Percentiles rank a stretch among this genome's conserved stretches.
These are phyloP conservation scores for Termitomyces sp. DNA, from an alignment of 1,284 basidiomycete species.

Conservation along the genomic window DNA sequence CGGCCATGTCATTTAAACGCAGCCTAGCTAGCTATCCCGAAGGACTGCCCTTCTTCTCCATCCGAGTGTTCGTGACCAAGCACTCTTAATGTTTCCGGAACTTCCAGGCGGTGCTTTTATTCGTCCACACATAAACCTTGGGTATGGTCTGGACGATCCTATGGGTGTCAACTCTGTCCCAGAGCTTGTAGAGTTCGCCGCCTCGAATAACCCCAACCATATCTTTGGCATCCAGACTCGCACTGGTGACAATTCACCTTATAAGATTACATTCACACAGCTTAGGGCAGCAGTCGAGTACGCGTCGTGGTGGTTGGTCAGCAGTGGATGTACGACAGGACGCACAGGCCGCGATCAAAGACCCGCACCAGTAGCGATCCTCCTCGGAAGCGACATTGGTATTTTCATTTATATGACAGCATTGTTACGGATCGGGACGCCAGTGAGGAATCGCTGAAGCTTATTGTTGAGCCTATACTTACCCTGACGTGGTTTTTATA, in stretches of 20 bases:
- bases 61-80: neutral
- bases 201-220: slow-evolving; percentile 28
- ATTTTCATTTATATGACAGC: slow-evolving; percentile 34
- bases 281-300: slow-evolving; percentile 28
- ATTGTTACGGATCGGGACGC: slow-evolving; percentile 29
- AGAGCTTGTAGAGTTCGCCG: slow-evolving; percentile 31
- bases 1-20: slow-evolving; percentile 10
- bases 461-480: neutral
- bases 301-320: slow-evolving; percentile 29
- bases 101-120: slow-evolving; percentile 24
- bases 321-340: slow-evolving; percentile 22
- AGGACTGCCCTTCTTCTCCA: neutral
- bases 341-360: slow-evolving; percentile 19
- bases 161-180: slow-evolving; percentile 28
- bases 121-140: slow-evolving; percentile 30
- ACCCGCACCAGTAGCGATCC: slow-evolving; percentile 30
- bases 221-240: slow-evolving; percentile 30
- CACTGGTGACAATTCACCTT: slow-evolving; percentile 19
- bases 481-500: neutral
- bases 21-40: neutral
- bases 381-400: slow-evolving; percentile 32
- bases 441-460: slow-evolving; percentile 21
- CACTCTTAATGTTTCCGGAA: slow-evolving; percentile 19
- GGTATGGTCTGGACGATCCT: slow-evolving; percentile 22
- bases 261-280: slow-evolving; percentile 28